Base-by-base conservation (phyloP, 208 protist species). In the Leishmania braziliensis region DNA sequence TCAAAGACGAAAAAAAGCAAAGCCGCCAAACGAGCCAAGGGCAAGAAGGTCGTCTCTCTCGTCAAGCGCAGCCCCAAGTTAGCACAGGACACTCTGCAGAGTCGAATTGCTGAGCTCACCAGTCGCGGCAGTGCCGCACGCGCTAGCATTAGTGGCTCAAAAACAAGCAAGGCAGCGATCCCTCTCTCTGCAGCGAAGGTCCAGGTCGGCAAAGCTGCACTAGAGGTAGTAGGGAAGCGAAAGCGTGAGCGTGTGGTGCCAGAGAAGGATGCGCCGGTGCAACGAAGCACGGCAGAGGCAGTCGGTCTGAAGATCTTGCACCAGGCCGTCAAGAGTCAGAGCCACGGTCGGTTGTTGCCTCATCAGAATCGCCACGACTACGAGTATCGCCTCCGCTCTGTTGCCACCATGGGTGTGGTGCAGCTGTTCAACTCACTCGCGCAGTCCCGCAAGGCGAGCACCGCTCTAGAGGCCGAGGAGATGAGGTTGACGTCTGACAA, bases 341-440 rank as follows among this genome's bases (percentile, higher is more conserved):
- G 88, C 62, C 86, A 98, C 86, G 94, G 94, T n/a, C 88, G 89
- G 12, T 80, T 95, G 20, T 73, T 98, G 23, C 90, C 90, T 0
- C 87, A 92, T 71, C 95, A 97, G 71, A 88, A 86, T 56, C 86
- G 92, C 2, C 95, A 96, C 78, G 95, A 98, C 83, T 98, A 98
- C 81, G 95, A 98, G 80, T 96, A 96, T 75, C 90, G 92, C 29
- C 91, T 98, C 5, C 95, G 95, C 56, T 86, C 84, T 6, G 85
- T 96, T 26, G 93, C 95, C 2, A 98, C 95, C 16, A 83, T 91
- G 80, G 95, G 95, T 66, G 92, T 96, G 0, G 95, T 98, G 75
- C 92, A 91, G 75, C 86, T 98, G 26, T 98, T 98, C 83, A 96
- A 96, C 77, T 96, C 95, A 0, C 88, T 98, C 43, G 90, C 93